Conservation (phyloP, 1,284 basidiomycete genomes). For the Schizopora paradoxa region DNA sequence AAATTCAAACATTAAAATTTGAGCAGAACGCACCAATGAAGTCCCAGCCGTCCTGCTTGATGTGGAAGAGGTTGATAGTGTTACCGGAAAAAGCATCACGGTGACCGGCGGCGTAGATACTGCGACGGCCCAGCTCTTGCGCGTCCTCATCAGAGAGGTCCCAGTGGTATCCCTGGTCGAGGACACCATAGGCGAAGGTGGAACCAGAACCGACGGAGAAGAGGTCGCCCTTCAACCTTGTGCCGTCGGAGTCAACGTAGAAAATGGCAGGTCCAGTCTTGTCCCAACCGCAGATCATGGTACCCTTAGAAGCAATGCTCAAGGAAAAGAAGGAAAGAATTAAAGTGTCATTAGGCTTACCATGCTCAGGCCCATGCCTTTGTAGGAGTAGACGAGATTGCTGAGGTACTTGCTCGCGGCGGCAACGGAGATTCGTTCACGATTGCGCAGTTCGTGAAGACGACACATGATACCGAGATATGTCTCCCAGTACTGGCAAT, state of each 20-base stretch:
- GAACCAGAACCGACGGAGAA: constrained; percentile 99
- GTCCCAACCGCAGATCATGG: constrained; percentile 99
- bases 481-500: constrained; percentile 97
- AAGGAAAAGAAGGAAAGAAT: not conserved
- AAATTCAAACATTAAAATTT: not conserved
- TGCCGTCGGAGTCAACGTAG: constrained; percentile 98
- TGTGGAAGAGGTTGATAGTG: constrained; percentile 93
- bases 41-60: constrained; percentile 90
- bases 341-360: constrained; percentile 44
- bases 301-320: constrained; percentile 55
- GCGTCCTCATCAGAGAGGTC: constrained; percentile 93
- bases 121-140: constrained; percentile 88
- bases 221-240: constrained; percentile 90
- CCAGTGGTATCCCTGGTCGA: constrained; percentile 96
- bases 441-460: constrained; percentile 94
- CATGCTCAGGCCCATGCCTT: constrained; percentile 99
- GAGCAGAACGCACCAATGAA: constrained; percentile 70
- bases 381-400: constrained; percentile 97
- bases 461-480: constrained; percentile 98
- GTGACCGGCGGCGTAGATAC: constrained; percentile 97
- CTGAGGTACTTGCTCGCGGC: constrained; percentile 97
- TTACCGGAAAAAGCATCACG: constrained; percentile 98
- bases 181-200: constrained; percentile 97
- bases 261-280: constrained; percentile 98
- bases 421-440: constrained; percentile 96